A percentile compares a stretch with the other conserved stretches of the same genome.
Conservation (phyloP, 108 stramenopile genomes). For the Fragilaria radians region DNA sequence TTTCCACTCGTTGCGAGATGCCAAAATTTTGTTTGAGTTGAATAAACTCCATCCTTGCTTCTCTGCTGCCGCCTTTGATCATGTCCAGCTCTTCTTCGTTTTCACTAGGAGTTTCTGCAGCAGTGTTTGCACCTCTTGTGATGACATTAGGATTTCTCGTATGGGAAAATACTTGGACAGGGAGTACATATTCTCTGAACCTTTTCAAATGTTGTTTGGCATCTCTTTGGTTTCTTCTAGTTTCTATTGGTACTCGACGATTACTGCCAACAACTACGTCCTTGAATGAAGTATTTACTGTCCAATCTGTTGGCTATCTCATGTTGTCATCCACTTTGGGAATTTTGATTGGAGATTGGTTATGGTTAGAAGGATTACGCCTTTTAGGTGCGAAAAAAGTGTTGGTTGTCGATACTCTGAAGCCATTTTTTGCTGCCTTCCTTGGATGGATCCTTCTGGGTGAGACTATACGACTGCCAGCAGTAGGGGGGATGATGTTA, state of each 20-base stretch:
- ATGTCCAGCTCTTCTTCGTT: conserved; percentile 10
- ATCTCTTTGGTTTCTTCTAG: conserved; percentile 48
- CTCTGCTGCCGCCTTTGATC: too few relatives aligned
- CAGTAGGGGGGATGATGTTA: conserved; percentile 49
- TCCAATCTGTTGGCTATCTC: conserved; percentile 39
- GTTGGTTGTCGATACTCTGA: conserved; percentile 73
- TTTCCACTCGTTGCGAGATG: too few relatives aligned
- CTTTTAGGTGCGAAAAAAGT: conserved; percentile 74
- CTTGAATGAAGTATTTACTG: conserved; percentile 14
- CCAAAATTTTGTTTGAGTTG: too few relatives aligned
- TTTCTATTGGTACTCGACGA: conserved; percentile 9
- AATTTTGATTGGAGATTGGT: conserved; percentile 72
- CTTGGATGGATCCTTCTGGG: conserved; percentile 58
- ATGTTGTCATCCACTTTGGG: conserved; percentile 70
- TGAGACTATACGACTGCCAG: conserved; percentile 35
- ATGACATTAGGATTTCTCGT: conserved; percentile 70
- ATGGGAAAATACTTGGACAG: conserved; percentile 72
- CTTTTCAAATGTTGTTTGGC: conserved; percentile 81
- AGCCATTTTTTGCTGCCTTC: conserved; percentile 79
- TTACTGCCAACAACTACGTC: not conserved
- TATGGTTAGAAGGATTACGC: conserved; percentile 74
- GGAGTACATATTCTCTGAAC: conserved; percentile 74
- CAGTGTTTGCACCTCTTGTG: conserved; percentile 50
- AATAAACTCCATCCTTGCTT: too few relatives aligned
- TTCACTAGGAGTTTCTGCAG: conserved; percentile 36